A percentile compares a stretch with the other conserved stretches of the same genome.
phyloP scores from a whole-genome alignment of 495 filamentous ascomycete species.

The Penicillium dipodomyicola region DNA sequence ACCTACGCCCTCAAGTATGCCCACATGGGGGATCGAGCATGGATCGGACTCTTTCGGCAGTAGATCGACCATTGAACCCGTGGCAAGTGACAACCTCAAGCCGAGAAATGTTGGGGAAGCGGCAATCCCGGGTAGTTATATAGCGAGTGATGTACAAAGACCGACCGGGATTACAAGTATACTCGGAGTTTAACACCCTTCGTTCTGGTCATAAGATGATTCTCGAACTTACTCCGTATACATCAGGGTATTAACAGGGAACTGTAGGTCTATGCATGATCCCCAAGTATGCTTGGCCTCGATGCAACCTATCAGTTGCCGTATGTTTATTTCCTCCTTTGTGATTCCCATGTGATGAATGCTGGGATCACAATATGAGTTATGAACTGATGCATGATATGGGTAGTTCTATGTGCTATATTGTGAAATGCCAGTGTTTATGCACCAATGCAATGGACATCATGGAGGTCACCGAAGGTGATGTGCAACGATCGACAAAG shows the following conservation, averaged over 20 bases:
- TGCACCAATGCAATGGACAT: background rate
- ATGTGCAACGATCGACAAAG: constrained; percentile 1
- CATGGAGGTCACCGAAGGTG: background rate
- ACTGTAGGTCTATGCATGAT: background rate
- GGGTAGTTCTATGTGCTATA: background rate
- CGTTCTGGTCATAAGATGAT: background rate
- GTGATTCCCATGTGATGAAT: too few species aligned
- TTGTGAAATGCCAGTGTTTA: background rate
- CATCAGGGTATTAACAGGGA: background rate
- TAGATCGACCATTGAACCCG: background rate
- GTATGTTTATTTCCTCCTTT: background rate
- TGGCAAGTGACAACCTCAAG: background rate
- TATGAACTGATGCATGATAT: background rate
- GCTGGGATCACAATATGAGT: too few species aligned
- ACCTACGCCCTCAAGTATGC: background rate
- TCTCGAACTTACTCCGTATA: background rate
- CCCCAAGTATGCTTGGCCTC: background rate
- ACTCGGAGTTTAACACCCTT: background rate
- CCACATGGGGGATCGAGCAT: background rate
- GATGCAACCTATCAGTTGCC: background rate
- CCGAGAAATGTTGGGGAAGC: background rate
- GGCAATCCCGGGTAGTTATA: background rate
- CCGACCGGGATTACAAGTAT: background rate
- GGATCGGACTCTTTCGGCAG: background rate
- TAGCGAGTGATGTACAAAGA: background rate